Evolutionary conservation across 2,329 filamentous ascomycete species (phyloP).

Genomic region (Parascedosporium putredinis): DNA sequence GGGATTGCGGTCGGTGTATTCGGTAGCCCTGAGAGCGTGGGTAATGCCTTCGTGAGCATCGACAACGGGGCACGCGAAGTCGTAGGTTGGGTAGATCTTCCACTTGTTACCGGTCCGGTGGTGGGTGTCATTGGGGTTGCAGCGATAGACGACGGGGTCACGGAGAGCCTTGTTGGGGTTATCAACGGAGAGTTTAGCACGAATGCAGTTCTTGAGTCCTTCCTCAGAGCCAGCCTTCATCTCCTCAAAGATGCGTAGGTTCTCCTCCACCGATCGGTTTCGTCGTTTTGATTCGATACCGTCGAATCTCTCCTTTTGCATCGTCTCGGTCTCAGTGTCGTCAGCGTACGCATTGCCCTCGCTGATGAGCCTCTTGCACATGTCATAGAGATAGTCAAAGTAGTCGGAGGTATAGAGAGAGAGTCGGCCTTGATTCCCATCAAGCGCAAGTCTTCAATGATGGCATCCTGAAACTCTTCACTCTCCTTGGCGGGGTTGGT

Average conservation of each 20-base stretch:
- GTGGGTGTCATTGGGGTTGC: slow-evolving; percentile 59
- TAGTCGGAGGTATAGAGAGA: slow-evolving; percentile 91
- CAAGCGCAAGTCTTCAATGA: slow-evolving; percentile 79
- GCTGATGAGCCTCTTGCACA: slow-evolving; percentile 74
- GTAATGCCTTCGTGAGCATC: slow-evolving; percentile 75
- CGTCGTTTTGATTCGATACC: slow-evolving; percentile 74
- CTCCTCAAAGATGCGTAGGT: slow-evolving; percentile 71
- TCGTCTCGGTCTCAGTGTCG: slow-evolving; percentile 81
- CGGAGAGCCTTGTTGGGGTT: slow-evolving; percentile 92
- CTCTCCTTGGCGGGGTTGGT: slow-evolving; percentile 98
- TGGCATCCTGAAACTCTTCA: slow-evolving; percentile 89
- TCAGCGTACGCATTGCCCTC: slow-evolving; percentile 87
- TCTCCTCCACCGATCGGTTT: slow-evolving; percentile 71
- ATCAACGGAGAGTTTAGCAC: slow-evolving; percentile 85
- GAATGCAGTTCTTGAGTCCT: slow-evolving; percentile 79
- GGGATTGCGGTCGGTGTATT: slow-evolving; percentile 79
- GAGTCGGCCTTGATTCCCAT: slow-evolving; percentile 87
- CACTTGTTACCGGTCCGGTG: slow-evolving; percentile 70
- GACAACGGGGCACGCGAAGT: slow-evolving; percentile 75
- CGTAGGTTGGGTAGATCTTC: slow-evolving; percentile 84
- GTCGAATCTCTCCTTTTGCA: slow-evolving; percentile 76
- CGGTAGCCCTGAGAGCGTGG: slow-evolving; percentile 71
- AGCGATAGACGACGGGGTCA: slow-evolving; percentile 95
- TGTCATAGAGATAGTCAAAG: slow-evolving; percentile 84
- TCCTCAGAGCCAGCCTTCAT: slow-evolving; percentile 82